Evolutionary conservation across 345 rosid genomes (phyloP).

Genomic region (Citrus hindsii): DNA sequence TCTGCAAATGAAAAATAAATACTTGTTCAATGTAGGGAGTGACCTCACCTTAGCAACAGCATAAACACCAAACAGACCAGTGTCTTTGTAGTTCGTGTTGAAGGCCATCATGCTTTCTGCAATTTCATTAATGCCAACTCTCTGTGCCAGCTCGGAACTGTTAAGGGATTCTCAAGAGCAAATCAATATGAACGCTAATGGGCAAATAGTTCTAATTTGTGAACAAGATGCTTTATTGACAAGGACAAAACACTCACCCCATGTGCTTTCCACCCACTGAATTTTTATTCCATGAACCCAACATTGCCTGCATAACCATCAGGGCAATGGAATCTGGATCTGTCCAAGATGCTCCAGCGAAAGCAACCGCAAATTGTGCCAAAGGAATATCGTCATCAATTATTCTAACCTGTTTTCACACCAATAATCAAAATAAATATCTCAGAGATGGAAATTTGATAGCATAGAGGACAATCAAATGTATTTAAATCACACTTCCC

Average conservation of each 20-base stretch:
- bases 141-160: constrained; percentile 91
- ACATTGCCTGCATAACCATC: constrained; percentile 99
- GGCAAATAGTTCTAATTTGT: not conserved
- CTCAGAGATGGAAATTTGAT: constrained; percentile 2
- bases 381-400: constrained; percentile 89
- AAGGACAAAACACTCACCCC: constrained; percentile 60
- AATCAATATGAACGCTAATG: constrained; percentile 13
- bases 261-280: constrained; percentile 95
- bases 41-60: constrained; percentile 89
- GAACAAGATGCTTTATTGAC: not conserved
- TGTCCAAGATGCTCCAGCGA: constrained; percentile 96
- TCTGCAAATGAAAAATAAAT: not conserved
- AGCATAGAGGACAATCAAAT: not conserved
- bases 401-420: constrained; percentile 70
- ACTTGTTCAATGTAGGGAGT: not conserved
- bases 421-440: not conserved
- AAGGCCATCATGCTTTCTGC: constrained; percentile 99
- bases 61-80: constrained; percentile 95
- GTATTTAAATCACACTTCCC: constrained; percentile 18
- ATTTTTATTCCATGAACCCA: constrained; percentile 92
- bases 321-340: constrained; percentile 96
- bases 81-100: constrained; percentile 98
- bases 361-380: constrained; percentile 98
- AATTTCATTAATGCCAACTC: constrained; percentile 78
- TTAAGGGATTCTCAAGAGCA: constrained; percentile 12